These are phyloP conservation scores for Sideroxylon spinosum DNA, from an alignment of 179 eudicot genomes.

Conservation along the genomic window DNA sequence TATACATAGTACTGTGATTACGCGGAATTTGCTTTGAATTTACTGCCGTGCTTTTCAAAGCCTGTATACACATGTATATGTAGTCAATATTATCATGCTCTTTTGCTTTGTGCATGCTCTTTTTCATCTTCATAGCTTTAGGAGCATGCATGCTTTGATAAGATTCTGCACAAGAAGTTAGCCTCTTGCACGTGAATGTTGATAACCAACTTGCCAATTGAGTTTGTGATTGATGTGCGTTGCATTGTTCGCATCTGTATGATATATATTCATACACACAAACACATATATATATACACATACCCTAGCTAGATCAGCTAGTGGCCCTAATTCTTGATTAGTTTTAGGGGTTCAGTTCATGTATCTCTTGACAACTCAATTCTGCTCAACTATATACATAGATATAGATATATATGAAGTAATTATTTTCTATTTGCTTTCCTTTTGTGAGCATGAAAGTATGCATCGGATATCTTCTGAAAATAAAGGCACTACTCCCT, in stretches of 20 bases:
- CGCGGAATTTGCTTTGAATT: neutral
- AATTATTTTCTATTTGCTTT: neutral
- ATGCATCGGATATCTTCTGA: neutral
- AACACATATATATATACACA: neutral
- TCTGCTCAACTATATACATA: too few species aligned
- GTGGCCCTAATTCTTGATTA: too few species aligned
- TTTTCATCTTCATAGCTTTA: neutral
- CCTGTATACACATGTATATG: neutral
- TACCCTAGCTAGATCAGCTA: too few species aligned
- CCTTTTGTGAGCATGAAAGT: neutral
- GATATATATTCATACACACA: too few species aligned
- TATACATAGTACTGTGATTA: too few species aligned
- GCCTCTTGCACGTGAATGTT: constrained; percentile 12
- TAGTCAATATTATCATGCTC: neutral
- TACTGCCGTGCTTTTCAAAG: neutral
- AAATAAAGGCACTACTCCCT: neutral
- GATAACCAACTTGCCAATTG: constrained; percentile 7
- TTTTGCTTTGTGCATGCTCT: constrained; percentile 1
- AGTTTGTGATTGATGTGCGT: neutral
- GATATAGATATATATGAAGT: neutral
- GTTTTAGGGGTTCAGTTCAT: too few species aligned
- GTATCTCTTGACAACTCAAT: too few species aligned
- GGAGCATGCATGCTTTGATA: neutral
- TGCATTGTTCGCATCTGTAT: neutral
- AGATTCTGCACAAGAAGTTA: constrained; percentile 8